Evolutionary conservation across 331 rosid genomes (phyloP).

Genomic region (Rhamnella rubrinervis): DNA sequence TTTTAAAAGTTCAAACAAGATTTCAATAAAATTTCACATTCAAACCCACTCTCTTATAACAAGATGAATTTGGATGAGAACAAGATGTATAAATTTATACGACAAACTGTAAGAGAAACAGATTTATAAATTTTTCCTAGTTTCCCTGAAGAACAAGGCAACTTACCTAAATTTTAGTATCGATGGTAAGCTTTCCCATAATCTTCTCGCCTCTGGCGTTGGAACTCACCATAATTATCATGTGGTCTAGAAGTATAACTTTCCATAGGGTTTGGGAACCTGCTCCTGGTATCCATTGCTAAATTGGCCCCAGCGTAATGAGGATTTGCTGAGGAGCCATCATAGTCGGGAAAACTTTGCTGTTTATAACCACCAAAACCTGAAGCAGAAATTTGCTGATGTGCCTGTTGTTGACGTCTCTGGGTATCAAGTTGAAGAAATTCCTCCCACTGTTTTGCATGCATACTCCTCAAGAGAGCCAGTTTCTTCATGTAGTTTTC

Average conservation of each 20-base stretch:
- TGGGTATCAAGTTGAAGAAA: slow-evolving; percentile 80
- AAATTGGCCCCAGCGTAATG: slow-evolving; percentile 56
- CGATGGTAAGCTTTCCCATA: slow-evolving; percentile 74
- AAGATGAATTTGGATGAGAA: slow-evolving; percentile 23
- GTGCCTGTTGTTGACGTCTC: slow-evolving; percentile 73
- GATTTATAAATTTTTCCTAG: slow-evolving; percentile 18
- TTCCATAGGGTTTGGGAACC: slow-evolving; percentile 62
- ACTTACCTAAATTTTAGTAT: slow-evolving; percentile 77
- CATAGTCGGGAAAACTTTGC: slow-evolving; percentile 64
- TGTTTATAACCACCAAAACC: slow-evolving; percentile 74
- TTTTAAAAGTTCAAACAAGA: slow-evolving; percentile 14
- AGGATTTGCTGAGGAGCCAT: slow-evolving; percentile 54
- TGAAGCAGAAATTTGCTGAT: slow-evolving; percentile 59
- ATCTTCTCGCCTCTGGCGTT: slow-evolving; percentile 67
- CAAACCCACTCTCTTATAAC: slow-evolving; percentile 12
- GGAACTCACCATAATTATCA: slow-evolving; percentile 77
- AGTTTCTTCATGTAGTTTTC: slow-evolving; percentile 81
- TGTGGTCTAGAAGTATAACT: slow-evolving; percentile 70
- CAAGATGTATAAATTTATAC: slow-evolving; percentile 11
- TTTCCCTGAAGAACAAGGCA: slow-evolving; percentile 40
- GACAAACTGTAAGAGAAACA: slow-evolving; percentile 20
- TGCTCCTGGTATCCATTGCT: slow-evolving; percentile 72
- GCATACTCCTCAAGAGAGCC: slow-evolving; percentile 63
- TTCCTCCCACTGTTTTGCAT: slow-evolving; percentile 82
- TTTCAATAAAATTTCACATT: slow-evolving; percentile 11